Evolutionary conservation across 306 rosid genomes (phyloP), one percentile per base, ranked within the genome.

Genomic region (Malus orientalis): DNA sequence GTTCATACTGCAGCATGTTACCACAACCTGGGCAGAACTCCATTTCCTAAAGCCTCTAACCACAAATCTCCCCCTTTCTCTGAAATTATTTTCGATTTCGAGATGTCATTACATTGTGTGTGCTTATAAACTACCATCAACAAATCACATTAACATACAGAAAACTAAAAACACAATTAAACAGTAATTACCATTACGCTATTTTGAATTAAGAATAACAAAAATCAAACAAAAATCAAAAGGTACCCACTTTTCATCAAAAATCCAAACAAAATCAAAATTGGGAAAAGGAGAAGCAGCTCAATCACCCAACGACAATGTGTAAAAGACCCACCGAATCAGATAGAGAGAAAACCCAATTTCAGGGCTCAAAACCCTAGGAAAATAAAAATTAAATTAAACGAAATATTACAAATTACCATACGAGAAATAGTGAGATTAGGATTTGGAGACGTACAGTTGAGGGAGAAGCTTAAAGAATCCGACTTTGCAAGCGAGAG

Each of bases 11-110:
- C 75, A 90, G 84, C 88, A 90, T 80, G 73, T 27, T 85, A 12
- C 84, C 91, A 64, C 96, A 90, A 33, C 80, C 84, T 16, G 92
- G 96, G 82, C 96, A 90, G 78, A 88, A 90, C 9, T 86, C 96
- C 96, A 90, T 86, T 78, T 63, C 40, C 71, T 67, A 30, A 67
- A 78, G 53, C 61, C 60, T 51, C 75, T 33, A 32, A 67, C 40
- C 2, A 65, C 60, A 61, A 29, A 13, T 18, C 72, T n/a, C 77
- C 25, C 62, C 14, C 68, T 16, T 66, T 57, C 51, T 51, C 69
- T 59, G 69, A 68, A 59, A n/a, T n/a, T 57, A n/a, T 36, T 40
- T 73, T 42, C 23, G 77, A 73, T 73, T 58, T 20, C 69, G 0
- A 42, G 11, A 23, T 40, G 55, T 18, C 40, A 25, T 40, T 42